Percentiles rank a stretch among this genome's conserved stretches.
Conservation (phyloP, 352 stramenopile genomes). For the Globisporangium irregulare region DNA sequence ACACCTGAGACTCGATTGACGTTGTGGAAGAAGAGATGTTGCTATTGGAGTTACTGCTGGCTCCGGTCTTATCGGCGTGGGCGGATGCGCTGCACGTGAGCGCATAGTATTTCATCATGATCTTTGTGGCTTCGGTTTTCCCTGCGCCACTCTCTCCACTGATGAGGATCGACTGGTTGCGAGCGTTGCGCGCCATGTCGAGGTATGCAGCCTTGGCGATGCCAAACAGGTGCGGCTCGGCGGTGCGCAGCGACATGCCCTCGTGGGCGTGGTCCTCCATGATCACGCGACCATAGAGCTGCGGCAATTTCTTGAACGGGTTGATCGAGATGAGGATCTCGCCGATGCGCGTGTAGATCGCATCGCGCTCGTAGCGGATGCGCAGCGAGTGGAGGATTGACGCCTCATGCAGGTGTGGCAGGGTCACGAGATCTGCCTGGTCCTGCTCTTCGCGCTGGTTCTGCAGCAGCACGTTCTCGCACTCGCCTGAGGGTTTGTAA, state of each 20-base stretch:
- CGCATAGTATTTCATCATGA: conserved; percentile 89
- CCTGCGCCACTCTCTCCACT: conserved; percentile 83
- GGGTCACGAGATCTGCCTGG: conserved; percentile 68
- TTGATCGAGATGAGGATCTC: conserved; percentile 88
- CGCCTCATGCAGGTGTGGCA: conserved; percentile 85
- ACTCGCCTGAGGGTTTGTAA: conserved; percentile 42
- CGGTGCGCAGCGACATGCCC: conserved; percentile 14
- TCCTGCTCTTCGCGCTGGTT: conserved; percentile 65
- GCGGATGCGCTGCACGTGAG: conserved; percentile 49
- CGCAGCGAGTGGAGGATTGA: conserved; percentile 80
- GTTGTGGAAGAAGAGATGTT: conserved; percentile 8
- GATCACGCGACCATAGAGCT: conserved; percentile 56
- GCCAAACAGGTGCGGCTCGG: conserved; percentile 68
- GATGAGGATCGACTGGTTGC: conserved; percentile 84
- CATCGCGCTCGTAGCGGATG: conserved; percentile 71
- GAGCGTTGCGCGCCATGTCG: conserved; percentile 59
- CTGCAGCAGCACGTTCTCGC: conserved; percentile 64
- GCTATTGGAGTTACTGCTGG: background rate
- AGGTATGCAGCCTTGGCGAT: conserved; percentile 71
- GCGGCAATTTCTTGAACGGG: conserved; percentile 70
- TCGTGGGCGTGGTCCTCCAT: conserved; percentile 49
- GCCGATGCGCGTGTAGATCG: conserved; percentile 86
- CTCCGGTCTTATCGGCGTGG: conserved; percentile 1
- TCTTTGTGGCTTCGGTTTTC: conserved; percentile 90
- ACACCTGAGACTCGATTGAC: conserved; percentile 81